phyloP scores from a whole-genome alignment of 129 eudicot species.

The Ambrosia trifida region DNA sequence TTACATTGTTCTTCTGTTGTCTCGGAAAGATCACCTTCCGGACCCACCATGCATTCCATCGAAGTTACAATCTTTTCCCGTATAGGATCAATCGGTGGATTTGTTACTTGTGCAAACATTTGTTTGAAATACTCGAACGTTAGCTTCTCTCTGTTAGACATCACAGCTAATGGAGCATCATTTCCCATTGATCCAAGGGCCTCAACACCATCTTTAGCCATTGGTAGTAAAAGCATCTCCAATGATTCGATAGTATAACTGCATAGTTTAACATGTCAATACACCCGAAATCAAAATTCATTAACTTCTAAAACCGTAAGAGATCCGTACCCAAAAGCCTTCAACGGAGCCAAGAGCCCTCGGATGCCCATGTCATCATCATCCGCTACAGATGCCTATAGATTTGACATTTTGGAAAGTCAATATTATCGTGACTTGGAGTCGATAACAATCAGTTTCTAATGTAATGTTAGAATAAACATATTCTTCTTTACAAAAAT shows the following conservation, averaged over 20 bases:
- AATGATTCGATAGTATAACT: constrained; percentile 82
- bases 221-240: constrained; percentile 95
- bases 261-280: constrained; percentile 14
- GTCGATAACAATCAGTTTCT: no score
- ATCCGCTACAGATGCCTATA: constrained; percentile 47
- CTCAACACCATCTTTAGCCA: constrained; percentile 96
- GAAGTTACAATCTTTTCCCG: constrained; percentile 98
- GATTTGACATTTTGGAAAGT: background rate
- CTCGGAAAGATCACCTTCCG: constrained; percentile 99
- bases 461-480: background rate
- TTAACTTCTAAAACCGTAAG: background rate
- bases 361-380: constrained; percentile 72
- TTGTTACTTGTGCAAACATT: constrained; percentile 99
- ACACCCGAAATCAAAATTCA: background rate
- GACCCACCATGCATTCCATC: constrained; percentile 98
- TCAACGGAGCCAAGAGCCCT: constrained; percentile 83
- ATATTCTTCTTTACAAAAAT: background rate
- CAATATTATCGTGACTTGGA: background rate
- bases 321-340: constrained; percentile 79
- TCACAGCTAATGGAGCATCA: constrained; percentile 97
- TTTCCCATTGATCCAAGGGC: constrained; percentile 99
- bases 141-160: constrained; percentile 94
- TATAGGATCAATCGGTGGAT: constrained; percentile 98
- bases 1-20: constrained; percentile 94
- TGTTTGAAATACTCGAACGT: constrained; percentile 94